Evolutionary conservation across 371 early-diverging fungal species (phyloP).

Genomic region (Mortierella sp.): DNA sequence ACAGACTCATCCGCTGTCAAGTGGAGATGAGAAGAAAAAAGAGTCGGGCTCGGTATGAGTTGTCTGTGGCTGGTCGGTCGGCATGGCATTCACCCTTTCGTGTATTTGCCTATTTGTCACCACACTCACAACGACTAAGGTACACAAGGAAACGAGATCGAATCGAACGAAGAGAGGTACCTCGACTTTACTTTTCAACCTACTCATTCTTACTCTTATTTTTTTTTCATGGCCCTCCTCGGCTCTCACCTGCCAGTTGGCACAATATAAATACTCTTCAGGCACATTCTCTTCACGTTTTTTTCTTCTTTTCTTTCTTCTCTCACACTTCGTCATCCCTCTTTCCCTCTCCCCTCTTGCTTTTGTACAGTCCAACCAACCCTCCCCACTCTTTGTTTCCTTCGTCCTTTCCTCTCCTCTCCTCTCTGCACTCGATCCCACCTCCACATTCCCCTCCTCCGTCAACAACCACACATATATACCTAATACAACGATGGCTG

Average conservation of each 20-base stretch:
- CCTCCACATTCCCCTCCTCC: not conserved
- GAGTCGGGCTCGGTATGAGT: conserved; percentile 12
- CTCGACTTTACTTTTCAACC: conserved; percentile 5
- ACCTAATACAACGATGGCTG: conserved; percentile 29
- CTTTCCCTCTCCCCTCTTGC: not conserved
- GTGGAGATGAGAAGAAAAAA: not conserved
- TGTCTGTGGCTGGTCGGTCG: conserved; percentile 13
- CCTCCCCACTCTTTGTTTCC: conserved; percentile 50
- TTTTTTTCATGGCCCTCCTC: conserved; percentile 19
- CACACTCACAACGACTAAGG: not conserved
- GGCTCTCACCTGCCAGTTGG: conserved; percentile 20
- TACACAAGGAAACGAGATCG: conserved; percentile 1
- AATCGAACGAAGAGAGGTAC: conserved; percentile 5
- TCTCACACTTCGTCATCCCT: conserved; percentile 17
- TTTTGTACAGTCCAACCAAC: not conserved
- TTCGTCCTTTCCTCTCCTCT: not conserved
- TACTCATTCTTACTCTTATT: conserved; percentile 11
- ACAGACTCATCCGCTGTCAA: not conserved
- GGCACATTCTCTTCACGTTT: conserved; percentile 1
- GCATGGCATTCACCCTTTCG: conserved; percentile 7
- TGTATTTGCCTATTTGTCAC: not conserved
- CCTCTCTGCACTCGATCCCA: not conserved
- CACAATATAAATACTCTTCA: conserved; percentile 28
- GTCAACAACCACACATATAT: not conserved
- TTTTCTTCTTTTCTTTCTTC: conserved; percentile 9